These are phyloP conservation scores for Aspergillus egyptiacus DNA, from an alignment of 495 filamentous ascomycete species.

Conservation along the genomic window DNA sequence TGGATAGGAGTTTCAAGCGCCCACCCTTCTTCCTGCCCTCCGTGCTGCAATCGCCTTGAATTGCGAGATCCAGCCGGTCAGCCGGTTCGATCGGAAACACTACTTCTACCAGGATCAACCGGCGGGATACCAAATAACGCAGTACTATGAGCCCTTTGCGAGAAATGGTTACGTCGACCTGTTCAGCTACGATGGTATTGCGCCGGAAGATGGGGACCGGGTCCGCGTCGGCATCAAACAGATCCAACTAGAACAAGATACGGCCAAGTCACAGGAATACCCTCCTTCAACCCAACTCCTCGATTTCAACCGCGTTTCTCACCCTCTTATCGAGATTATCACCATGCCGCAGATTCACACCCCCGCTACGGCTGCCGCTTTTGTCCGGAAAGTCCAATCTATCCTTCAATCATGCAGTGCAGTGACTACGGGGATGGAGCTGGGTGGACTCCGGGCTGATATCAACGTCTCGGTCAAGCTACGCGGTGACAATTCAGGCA, in stretches of 20 bases:
- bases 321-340: constrained; percentile 93
- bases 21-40: constrained; percentile 79
- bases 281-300: constrained; percentile 67
- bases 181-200: constrained; percentile 71
- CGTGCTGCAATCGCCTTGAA: constrained; percentile 80
- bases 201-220: constrained; percentile 57
- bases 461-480: constrained; percentile 87
- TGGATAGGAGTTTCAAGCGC: constrained; percentile 63
- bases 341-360: constrained; percentile 80
- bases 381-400: constrained; percentile 82
- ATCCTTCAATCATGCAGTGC: constrained; percentile 75
- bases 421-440: constrained; percentile 84
- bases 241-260: constrained; percentile 96
- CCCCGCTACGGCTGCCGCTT: constrained; percentile 76
- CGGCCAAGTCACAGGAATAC: constrained; percentile 83
- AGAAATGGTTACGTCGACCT: constrained; percentile 66
- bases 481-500: constrained; percentile 38
- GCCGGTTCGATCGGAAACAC: constrained; percentile 91
- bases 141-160: constrained; percentile 89
- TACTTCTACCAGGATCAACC: constrained; percentile 99
- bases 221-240: constrained; percentile 79
- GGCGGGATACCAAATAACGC: constrained; percentile 92
- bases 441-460: constrained; percentile 84
- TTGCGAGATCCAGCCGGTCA: constrained; percentile 67
- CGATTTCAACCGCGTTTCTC: constrained; percentile 89